A percentile compares a stretch with the other conserved stretches of the same genome.
Evolutionary conservation across 169 alveolate genomes (phyloP).

Genomic region (Cryptosporidium muris): DNA sequence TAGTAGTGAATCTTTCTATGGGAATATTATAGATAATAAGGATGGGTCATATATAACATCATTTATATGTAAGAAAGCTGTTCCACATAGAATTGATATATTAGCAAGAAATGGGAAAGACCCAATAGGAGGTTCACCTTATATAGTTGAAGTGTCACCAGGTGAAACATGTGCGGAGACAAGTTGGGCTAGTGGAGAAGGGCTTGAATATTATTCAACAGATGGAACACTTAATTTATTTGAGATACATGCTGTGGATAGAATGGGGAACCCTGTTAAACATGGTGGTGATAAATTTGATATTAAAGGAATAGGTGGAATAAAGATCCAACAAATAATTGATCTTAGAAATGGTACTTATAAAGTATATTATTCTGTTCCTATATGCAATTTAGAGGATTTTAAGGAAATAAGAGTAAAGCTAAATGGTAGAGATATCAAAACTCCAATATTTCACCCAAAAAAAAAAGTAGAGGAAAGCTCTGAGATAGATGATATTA

Average conservation of each 20-base stretch:
- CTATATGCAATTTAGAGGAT: slow-evolving; percentile 42
- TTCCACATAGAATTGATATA: slow-evolving; percentile 58
- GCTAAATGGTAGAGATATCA: slow-evolving; percentile 41
- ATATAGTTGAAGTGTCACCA: slow-evolving; percentile 35
- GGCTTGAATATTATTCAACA: slow-evolving; percentile 7
- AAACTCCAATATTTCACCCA: slow-evolving; percentile 65
- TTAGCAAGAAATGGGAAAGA: slow-evolving; percentile 15
- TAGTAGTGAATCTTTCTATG: slow-evolving; percentile 51
- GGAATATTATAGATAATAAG: slow-evolving; percentile 50
- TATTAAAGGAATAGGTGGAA: slow-evolving; percentile 72
- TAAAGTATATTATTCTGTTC: slow-evolving; percentile 52
- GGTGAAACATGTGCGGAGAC: slow-evolving; percentile 58
- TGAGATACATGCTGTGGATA: slow-evolving; percentile 44
- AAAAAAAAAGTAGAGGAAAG: neutral
- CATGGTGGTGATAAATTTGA: slow-evolving; percentile 74
- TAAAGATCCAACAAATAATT: slow-evolving; percentile 72
- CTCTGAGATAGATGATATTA: neutral
- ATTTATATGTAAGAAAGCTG: slow-evolving; percentile 62
- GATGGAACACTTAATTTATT: slow-evolving; percentile 37
- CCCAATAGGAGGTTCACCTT: slow-evolving; percentile 58
- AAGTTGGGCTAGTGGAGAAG: slow-evolving; percentile 68
- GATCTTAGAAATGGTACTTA: slow-evolving; percentile 71
- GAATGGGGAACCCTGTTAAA: slow-evolving; percentile 69
- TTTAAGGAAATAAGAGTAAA: slow-evolving; percentile 61
- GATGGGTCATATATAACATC: slow-evolving; percentile 64